Evolutionary conservation across 495 filamentous ascomycete genomes (phyloP), one percentile per base, ranked within the genome.

Genomic region (Podospora conica): DNA sequence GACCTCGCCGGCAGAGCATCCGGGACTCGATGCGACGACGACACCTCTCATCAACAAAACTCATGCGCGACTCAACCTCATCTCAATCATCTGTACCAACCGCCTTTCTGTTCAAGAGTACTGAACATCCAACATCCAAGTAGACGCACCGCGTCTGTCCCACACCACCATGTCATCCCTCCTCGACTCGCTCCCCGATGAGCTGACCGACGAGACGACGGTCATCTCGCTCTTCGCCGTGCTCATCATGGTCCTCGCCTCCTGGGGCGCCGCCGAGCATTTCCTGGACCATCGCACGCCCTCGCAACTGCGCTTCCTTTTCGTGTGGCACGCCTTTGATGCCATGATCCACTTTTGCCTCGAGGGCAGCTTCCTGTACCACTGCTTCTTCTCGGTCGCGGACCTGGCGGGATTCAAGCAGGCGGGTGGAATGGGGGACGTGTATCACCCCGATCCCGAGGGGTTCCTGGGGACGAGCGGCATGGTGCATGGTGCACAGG

Each of bases 321-420:
- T 96, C 83, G 86, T 93, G 81, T 98, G 94, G 94, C 93, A 97
- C 82, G 82, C 87, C 68, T 97, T 96, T 80, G 92, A 97, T 77
- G 88, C 89, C 57, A 85, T 98, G 21, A 92, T 92, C 70, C 94
- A 97, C 82, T 80, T 93, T 77, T 80, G 90, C 70, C 88, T 97
- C 77, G 94, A 98, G 78, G 92, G 90, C 53, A 88, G 88, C 63
- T 98, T 90, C 79, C 87, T 97, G 58, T 96, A 91, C 82, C 88
- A 96, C 78, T 96, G 91, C 78, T 92, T 97, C 83, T 91, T 91
- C 82, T 87, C 87, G 66, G 91, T 82, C 70, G 77, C 85, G 58
- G 65, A 67, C 31, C 60, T 66, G 61, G 68, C 73, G n/a, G 66
- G 66, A 6, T 71, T 75, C 64, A 70, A 71, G 31, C 64, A 71